phyloP scores from a whole-genome alignment of 2,329 filamentous ascomycete genomes.

The Chrysosporium keratinophilum region DNA sequence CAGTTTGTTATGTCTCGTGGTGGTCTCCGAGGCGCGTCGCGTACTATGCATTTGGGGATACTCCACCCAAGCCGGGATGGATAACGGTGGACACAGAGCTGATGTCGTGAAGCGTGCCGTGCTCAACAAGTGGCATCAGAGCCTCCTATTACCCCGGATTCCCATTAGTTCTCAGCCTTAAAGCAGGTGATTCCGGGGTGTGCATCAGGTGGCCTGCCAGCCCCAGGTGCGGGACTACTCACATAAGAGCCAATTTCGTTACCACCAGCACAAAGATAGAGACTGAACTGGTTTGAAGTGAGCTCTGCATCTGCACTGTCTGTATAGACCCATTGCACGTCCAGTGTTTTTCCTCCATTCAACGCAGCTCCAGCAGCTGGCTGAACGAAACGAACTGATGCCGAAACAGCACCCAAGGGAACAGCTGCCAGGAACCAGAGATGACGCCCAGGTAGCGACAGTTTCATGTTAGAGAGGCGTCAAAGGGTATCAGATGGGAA shows the following conservation, averaged over 20 bases:
- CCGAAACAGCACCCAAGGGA: constrained; percentile 26
- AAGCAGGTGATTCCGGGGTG: background rate
- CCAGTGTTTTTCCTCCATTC: constrained; percentile 42
- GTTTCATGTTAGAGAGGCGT: constrained; percentile 8
- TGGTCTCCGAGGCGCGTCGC: constrained; percentile 18
- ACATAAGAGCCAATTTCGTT: constrained; percentile 43
- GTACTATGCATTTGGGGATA: constrained; percentile 48
- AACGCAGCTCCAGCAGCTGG: constrained; percentile 45
- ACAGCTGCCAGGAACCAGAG: constrained; percentile 11
- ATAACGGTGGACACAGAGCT: constrained; percentile 39
- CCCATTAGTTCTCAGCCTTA: background rate
- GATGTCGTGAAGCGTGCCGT: constrained; percentile 30
- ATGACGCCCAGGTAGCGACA: background rate
- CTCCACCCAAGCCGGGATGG: constrained; percentile 35
- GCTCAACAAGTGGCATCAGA: constrained; percentile 32
- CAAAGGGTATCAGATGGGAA: background rate
- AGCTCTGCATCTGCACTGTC: constrained; percentile 41
- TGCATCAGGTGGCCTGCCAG: constrained; percentile 1
- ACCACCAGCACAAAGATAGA: constrained; percentile 53
- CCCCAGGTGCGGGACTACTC: constrained; percentile 15
- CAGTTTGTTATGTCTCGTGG: background rate
- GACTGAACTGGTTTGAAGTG: constrained; percentile 45
- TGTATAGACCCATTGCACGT: constrained; percentile 48
- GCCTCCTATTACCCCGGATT: constrained; percentile 28
- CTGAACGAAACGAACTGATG: constrained; percentile 45